Conservation (phyloP, 129 eudicot species). For the Ambrosia artemisiifolia region DNA sequence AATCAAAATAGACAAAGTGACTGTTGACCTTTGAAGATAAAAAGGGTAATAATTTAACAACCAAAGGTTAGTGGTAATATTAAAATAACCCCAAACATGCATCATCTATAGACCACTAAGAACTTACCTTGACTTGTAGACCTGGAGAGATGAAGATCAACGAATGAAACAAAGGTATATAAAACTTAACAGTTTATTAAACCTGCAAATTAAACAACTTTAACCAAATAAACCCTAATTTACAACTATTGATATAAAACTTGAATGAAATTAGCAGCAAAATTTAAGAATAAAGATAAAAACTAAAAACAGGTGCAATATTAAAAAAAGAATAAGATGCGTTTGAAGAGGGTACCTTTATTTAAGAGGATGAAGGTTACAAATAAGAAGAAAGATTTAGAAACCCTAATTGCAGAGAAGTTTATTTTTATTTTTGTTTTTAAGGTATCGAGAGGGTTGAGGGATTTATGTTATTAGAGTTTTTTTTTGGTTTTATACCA, state of each 20-base stretch:
- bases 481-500: too few species aligned
- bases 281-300: neutral
- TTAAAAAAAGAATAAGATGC: slow-evolving; percentile 4
- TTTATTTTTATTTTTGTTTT: neutral
- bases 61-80: too few species aligned
- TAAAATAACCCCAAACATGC: too few species aligned
- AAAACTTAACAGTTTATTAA: slow-evolving; percentile 10
- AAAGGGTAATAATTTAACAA: too few species aligned
- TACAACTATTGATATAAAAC: neutral
- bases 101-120: too few species aligned
- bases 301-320: slow-evolving; percentile 9
- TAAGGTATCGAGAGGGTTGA: neutral
- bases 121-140: too few species aligned
- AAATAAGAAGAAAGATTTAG: slow-evolving; percentile 11
- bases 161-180: too few species aligned
- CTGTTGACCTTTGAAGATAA: too few species aligned
- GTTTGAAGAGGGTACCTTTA: slow-evolving; percentile 14
- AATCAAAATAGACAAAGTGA: too few species aligned
- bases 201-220: slow-evolving; percentile 21
- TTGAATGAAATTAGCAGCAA: neutral
- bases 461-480: too few species aligned
- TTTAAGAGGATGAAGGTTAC: slow-evolving; percentile 22
- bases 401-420: slow-evolving; percentile 29
- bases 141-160: too few species aligned
- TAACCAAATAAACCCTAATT: slow-evolving; percentile 30